Evolutionary conservation across 768 basidiomycete genomes (phyloP), one percentile per base, ranked within the genome.

Genomic region (Collybia mongolica): DNA sequence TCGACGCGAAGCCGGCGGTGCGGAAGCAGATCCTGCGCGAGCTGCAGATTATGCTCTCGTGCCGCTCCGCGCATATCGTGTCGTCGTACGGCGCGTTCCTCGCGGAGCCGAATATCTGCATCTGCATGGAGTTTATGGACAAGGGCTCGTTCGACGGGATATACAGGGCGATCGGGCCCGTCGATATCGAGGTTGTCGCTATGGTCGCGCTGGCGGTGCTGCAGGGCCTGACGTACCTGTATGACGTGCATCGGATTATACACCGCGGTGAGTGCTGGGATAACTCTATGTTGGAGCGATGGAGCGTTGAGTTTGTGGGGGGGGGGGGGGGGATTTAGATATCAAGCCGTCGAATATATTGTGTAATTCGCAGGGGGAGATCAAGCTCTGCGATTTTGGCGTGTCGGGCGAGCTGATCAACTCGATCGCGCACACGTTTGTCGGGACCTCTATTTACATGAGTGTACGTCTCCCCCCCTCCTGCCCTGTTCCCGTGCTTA

Each of bases 321-420:
- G 40, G 18, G 11, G 6, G 9, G 46, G 48, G 51, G 43, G 61
- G 48, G n/a, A n/a, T 26, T 26, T 61, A 98, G 97, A 98, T 64
- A 98, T 99, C 77, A 99, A 99, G 69, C 97, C 97, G 15, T 97
- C 94, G 6, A 99, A 98, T 64, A 96, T 99, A 53, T 77, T 98
- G 32, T 93, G 80, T 72, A 98, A 98, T 65, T 97, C 96, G 2
- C 75, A 77, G 35, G 97, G 97, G 17, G 86, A 97, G 57, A 94
- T 98, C 79, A 99, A 99, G 73, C 94, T 99, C 35, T 98, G 96
- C 63, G 97, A 99, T 69, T 98, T 98, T 65, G 97, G 96, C 35
- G 97, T 99, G 5, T 98, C 95, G 0, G 97, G 97, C 22, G 97
- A 99, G 66, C 81, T 99, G 58, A 96, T 98, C 72, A 97, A 98